Conservation (phyloP, 495 filamentous ascomycete species). For the Rusavskia elegans region DNA sequence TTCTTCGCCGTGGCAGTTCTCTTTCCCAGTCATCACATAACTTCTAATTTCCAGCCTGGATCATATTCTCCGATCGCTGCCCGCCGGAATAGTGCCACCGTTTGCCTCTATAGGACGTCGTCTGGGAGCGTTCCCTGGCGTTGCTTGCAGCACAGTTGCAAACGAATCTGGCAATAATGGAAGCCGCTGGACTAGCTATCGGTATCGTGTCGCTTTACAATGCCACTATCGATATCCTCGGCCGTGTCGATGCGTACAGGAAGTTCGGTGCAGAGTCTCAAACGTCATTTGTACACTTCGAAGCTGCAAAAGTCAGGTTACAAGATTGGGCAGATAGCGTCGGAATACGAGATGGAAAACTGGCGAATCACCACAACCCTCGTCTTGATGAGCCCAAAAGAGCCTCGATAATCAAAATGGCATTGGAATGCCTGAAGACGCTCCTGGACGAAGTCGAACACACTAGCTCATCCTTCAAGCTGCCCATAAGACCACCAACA, state of each 20-base stretch:
- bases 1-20: too few species aligned
- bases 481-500: background rate
- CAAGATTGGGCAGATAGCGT: conserved; percentile 1
- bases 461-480: background rate
- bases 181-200: background rate
- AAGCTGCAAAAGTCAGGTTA: background rate
- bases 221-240: background rate
- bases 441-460: background rate
- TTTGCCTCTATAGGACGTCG: too few species aligned
- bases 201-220: conserved; percentile 2
- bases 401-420: background rate
- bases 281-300: background rate
- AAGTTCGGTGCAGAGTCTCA: background rate
- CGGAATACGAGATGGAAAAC: background rate
- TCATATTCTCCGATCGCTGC: too few species aligned
- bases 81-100: too few species aligned
- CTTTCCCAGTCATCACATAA: too few species aligned
- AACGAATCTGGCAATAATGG: background rate
- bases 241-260: background rate
- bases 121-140: too few species aligned
- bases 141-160: too few species aligned
- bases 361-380: background rate
- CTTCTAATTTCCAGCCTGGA: too few species aligned
- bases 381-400: background rate
- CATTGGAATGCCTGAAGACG: background rate